These are phyloP conservation scores for Dothiorella sarmentorum DNA, from an alignment of 2,329 filamentous ascomycete genomes.

Conservation along the genomic window DNA sequence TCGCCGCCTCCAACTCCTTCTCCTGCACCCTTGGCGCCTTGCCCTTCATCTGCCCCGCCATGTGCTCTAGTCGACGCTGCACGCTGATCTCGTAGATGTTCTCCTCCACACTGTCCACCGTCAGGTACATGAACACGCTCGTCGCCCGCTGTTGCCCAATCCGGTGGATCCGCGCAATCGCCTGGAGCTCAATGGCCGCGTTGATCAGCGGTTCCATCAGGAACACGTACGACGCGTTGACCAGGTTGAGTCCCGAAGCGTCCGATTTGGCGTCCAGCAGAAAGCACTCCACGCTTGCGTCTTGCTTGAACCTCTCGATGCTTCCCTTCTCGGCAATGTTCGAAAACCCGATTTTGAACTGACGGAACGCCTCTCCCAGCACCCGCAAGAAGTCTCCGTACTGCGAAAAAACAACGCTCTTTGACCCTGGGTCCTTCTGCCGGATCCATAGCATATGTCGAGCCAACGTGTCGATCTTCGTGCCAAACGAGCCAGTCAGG, in stretches of 20 bases:
- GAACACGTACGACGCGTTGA: slow-evolving; percentile 91
- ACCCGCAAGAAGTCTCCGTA: slow-evolving; percentile 77
- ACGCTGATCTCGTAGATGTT: slow-evolving; percentile 87
- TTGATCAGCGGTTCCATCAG: slow-evolving; percentile 92
- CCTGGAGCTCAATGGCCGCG: slow-evolving; percentile 88
- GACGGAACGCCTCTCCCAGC: slow-evolving; percentile 64
- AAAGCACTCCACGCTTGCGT: slow-evolving; percentile 74
- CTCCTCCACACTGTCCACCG: slow-evolving; percentile 88
- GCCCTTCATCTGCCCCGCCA: slow-evolving; percentile 45
- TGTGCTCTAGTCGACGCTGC: slow-evolving; percentile 71
- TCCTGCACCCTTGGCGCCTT: slow-evolving; percentile 48
- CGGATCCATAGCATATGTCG: slow-evolving; percentile 83
- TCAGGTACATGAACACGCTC: slow-evolving; percentile 91
- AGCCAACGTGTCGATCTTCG: slow-evolving; percentile 74
- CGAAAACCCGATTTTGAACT: slow-evolving; percentile 69
- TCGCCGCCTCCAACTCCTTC: slow-evolving; percentile 71
- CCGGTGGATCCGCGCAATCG: slow-evolving; percentile 89
- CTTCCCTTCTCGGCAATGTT: slow-evolving; percentile 67
- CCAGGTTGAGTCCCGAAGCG: slow-evolving; percentile 82
- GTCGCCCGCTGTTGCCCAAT: slow-evolving; percentile 88
- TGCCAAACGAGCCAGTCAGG: slow-evolving; percentile 71
- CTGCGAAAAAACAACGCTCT: slow-evolving; percentile 93
- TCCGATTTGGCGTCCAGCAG: slow-evolving; percentile 86
- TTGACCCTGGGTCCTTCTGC: slow-evolving; percentile 77
- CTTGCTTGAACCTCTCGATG: slow-evolving; percentile 71